Evolutionary conservation across 2,329 filamentous ascomycete genomes (phyloP).

Genomic region (Colletotrichum theobromicola): DNA sequence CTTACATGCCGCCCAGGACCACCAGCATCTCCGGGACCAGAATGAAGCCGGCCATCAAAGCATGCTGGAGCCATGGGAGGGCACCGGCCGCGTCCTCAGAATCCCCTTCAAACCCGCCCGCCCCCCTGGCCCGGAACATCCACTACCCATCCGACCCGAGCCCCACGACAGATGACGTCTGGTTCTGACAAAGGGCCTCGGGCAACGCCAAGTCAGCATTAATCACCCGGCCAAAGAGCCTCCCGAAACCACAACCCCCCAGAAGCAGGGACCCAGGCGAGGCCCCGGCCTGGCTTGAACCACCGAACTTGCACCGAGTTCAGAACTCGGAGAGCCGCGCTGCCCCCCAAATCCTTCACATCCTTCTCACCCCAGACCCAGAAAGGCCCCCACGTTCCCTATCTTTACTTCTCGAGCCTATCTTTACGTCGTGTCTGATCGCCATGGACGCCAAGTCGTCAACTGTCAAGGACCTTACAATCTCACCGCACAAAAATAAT

Average conservation of each 20-base stretch:
- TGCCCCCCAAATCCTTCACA: background rate
- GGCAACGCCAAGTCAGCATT: background rate
- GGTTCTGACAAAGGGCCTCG: background rate
- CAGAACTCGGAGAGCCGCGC: background rate
- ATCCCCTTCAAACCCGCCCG: background rate
- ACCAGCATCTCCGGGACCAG: background rate
- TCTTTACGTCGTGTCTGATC: background rate
- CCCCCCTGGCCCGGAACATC: background rate
- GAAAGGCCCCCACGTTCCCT: background rate
- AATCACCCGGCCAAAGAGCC: background rate
- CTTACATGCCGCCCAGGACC: background rate
- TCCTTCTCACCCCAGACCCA: background rate
- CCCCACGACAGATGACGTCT: background rate
- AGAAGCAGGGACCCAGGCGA: background rate
- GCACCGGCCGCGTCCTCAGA: background rate
- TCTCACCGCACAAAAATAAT: background rate
- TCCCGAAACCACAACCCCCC: background rate
- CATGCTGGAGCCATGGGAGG: background rate
- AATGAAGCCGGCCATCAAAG: background rate
- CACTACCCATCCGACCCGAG: background rate
- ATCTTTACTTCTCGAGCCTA: background rate
- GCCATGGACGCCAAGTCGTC: background rate
- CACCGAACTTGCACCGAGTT: background rate
- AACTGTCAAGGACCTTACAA: background rate
- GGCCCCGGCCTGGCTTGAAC: background rate